Base-by-base conservation (phyloP, 1,284 basidiomycete species). In the Irpex sp. region DNA sequence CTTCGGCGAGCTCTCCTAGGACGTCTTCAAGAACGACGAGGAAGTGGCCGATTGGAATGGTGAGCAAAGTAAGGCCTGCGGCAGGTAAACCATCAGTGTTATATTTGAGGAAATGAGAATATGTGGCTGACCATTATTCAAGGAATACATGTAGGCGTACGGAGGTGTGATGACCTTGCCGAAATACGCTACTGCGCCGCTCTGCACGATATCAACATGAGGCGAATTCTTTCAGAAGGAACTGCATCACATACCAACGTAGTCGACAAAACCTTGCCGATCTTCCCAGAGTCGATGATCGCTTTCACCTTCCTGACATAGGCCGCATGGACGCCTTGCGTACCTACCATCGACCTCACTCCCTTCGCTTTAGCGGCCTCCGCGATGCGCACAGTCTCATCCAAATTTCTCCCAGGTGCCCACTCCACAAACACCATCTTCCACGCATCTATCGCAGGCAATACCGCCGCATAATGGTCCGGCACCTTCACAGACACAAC, bases 371-470 rank as follows among this genome's bases (percentile, higher is more conserved):
- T 71, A 2, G 75, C 78, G 0, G 69, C 66, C 15, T 73, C 70
- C 3, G 75, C 75, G 4, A 80, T 68, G 64, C 75, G 71, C 5
- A 38, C 55, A 3, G 75, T 73, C 65, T 78, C 74, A 34, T 68
- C 57, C 26, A 75, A 55, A 6, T 62, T 67, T 15, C 60, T 68
- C 5, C 77, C 78, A n/a, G 68, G 72, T 1, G 78, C 76, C 78
- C 78, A 80, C 65, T 81, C 78, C 8, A 79, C 63, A 64, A 78
- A 79, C 40, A 79, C 58, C 61, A 73, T 67, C 67, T 80, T 79
- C 15, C 76, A 64, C n/a, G 74, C 74, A 36, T 73, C 72, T 34
- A 79, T 74, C 0, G 71, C 75, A 15, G 74, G 74, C 47, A 72
- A 40, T 26, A 72, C 66, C 0, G 71, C 68, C 4, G 67, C 67